These are phyloP conservation scores for Filosporella fistucella DNA, from an alignment of 495 filamentous ascomycete species.

Conservation along the genomic window DNA sequence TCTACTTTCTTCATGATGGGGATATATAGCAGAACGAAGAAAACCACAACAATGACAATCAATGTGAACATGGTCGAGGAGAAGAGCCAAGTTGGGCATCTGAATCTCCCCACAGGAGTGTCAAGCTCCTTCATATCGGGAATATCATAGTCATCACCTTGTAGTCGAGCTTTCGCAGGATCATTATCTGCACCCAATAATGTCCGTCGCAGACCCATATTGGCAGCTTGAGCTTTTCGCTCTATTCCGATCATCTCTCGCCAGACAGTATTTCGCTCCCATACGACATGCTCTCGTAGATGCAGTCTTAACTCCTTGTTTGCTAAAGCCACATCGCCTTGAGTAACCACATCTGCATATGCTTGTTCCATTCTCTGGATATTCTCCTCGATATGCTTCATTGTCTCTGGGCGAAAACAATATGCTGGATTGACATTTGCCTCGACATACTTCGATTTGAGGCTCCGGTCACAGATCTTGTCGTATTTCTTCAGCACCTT, in stretches of 20 bases:
- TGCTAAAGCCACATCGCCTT: constrained; percentile 69
- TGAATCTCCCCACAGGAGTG: constrained; percentile 78
- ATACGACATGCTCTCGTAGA: constrained; percentile 94
- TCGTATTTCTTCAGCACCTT: constrained; percentile 99
- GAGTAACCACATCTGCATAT: constrained; percentile 77
- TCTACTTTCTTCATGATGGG: constrained; percentile 80
- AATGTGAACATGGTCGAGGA: constrained; percentile 75
- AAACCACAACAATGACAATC: constrained; percentile 64
- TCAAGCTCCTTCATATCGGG: constrained; percentile 57
- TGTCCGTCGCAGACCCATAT: constrained; percentile 73
- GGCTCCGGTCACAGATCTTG: constrained; percentile 80
- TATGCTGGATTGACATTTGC: constrained; percentile 66
- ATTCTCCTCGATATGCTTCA: constrained; percentile 62
- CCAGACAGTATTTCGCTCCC: constrained; percentile 99
- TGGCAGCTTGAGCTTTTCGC: constrained; percentile 91
- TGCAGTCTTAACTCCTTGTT: constrained; percentile 85
- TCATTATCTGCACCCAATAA: constrained; percentile 74
- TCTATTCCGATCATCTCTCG: constrained; percentile 98
- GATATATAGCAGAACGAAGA: constrained; percentile 63
- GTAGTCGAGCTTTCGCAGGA: constrained; percentile 62
- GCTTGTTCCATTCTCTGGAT: constrained; percentile 69
- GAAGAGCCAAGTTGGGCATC: constrained; percentile 76
- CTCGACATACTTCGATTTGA: constrained; percentile 72
- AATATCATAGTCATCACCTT: constrained; percentile 72
- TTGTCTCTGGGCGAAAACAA: constrained; percentile 69